Conservation (phyloP, 2,329 filamentous ascomycete genomes). For the Penicillium sp. region DNA sequence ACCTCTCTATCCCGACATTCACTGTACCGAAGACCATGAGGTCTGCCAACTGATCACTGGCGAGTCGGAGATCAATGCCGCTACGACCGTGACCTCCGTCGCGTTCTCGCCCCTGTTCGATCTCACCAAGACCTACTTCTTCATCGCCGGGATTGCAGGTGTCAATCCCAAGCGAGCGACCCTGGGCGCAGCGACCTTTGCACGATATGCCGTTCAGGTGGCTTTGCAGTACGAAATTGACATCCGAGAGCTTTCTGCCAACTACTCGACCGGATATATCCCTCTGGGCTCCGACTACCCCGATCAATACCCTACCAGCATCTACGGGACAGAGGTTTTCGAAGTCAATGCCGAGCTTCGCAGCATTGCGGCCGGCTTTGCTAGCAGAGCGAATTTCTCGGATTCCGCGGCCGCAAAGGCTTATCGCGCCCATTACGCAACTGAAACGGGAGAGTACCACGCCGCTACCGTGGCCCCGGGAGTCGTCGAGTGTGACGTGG, state of each 20-base stretch:
- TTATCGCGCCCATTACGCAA: slow-evolving; percentile 57
- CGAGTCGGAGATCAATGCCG: slow-evolving; percentile 73
- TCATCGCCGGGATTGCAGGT: slow-evolving; percentile 71
- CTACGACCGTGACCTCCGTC: slow-evolving; percentile 62
- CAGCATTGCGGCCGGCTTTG: slow-evolving; percentile 52
- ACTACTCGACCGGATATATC: slow-evolving; percentile 67
- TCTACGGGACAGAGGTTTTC: slow-evolving; percentile 69
- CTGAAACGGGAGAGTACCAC: slow-evolving; percentile 33
- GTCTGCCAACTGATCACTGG: slow-evolving; percentile 70
- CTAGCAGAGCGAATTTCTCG: slow-evolving; percentile 51
- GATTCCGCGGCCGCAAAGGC: slow-evolving; percentile 50
- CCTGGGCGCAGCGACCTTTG: slow-evolving; percentile 64
- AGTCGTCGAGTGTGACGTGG: slow-evolving; percentile 64
- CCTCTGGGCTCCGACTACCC: slow-evolving; percentile 59
- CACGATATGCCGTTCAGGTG: slow-evolving; percentile 69
- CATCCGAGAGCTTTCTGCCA: slow-evolving; percentile 62
- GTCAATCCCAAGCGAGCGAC: slow-evolving; percentile 67
- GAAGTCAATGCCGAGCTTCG: slow-evolving; percentile 62
- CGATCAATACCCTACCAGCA: slow-evolving; percentile 55
- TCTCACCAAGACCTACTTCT: slow-evolving; percentile 66
- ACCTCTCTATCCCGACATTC: slow-evolving; percentile 62
- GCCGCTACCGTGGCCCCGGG: slow-evolving; percentile 50
- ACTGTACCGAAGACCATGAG: slow-evolving; percentile 60
- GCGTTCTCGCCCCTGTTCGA: slow-evolving; percentile 63
- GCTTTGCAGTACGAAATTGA: slow-evolving; percentile 76